These are phyloP conservation scores for Phytophthora syringae DNA, from an alignment of 352 stramenopile species.

Conservation along the genomic window DNA sequence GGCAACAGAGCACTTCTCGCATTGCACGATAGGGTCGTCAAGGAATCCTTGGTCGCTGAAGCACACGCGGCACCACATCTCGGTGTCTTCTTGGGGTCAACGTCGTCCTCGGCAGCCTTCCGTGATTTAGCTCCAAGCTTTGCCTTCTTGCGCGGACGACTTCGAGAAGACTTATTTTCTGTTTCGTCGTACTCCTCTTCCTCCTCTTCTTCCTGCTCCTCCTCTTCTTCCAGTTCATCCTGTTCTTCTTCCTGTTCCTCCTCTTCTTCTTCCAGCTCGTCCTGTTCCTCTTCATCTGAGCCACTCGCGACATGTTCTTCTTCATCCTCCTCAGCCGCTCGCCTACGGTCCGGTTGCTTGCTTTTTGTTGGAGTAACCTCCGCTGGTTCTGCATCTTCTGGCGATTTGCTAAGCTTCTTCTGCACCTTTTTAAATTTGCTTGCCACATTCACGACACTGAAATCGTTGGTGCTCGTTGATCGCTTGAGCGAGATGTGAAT, in stretches of 20 bases:
- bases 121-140: constrained; percentile 30
- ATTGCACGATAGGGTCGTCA: constrained; percentile 90
- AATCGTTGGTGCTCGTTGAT: constrained; percentile 27
- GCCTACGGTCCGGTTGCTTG: constrained; percentile 12
- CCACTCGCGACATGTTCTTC: constrained; percentile 48
- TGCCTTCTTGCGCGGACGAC: constrained; percentile 41
- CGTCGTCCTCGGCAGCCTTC: constrained; percentile 25
- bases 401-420: constrained; percentile 46
- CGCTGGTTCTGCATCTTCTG: constrained; percentile 9
- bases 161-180: constrained; percentile 39
- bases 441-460: constrained; percentile 46
- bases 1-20: constrained; percentile 83
- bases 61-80: constrained; percentile 92
- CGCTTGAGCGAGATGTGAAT: constrained; percentile 55
- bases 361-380: constrained; percentile 17
- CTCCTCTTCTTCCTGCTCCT: constrained; percentile 52
- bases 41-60: constrained; percentile 89
- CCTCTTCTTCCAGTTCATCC: constrained; percentile 53
- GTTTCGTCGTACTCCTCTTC: constrained; percentile 49
- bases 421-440: constrained; percentile 50
- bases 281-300: constrained; percentile 43
- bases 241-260: constrained; percentile 30
- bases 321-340: constrained; percentile 30
- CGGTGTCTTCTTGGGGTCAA: constrained; percentile 77
- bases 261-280: constrained; percentile 46